These are phyloP conservation scores for Neonectria punicea DNA, from an alignment of 2,329 filamentous ascomycete genomes.

Conservation along the genomic window DNA sequence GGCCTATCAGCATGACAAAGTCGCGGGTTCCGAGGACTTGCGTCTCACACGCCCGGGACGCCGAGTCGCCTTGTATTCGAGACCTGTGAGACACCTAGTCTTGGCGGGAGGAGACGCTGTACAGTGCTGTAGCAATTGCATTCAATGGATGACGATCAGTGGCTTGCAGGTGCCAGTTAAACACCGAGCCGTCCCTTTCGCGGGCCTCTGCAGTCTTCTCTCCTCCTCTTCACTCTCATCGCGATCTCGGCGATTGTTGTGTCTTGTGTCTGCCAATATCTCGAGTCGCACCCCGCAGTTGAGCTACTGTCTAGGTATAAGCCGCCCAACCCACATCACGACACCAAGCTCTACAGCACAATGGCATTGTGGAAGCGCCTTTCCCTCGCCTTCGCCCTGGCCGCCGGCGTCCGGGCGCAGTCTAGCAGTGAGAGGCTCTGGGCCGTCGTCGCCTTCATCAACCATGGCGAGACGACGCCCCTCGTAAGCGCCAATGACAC, in stretches of 20 bases:
- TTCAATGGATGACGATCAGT: constrained; percentile 35
- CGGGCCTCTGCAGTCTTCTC: neutral
- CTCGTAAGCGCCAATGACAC: constrained; percentile 42
- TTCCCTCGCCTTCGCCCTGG: constrained; percentile 31
- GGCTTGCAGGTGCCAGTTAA: constrained; percentile 14
- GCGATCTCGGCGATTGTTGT: neutral
- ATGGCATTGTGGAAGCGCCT: constrained; percentile 35
- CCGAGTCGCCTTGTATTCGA: constrained; percentile 27
- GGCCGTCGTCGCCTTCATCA: constrained; percentile 60
- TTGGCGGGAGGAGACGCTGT: constrained; percentile 5
- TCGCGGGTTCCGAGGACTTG: constrained; percentile 35
- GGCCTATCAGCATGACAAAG: constrained; percentile 15
- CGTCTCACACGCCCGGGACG: constrained; percentile 13
- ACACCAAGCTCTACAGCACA: constrained; percentile 24
- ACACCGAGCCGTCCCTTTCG: constrained; percentile 14
- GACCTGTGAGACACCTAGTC: constrained; percentile 24
- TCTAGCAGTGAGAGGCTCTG: constrained; percentile 53
- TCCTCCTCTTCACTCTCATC: constrained; percentile 9
- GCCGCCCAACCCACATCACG: neutral
- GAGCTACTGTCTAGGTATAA: neutral
- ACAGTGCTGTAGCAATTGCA: neutral
- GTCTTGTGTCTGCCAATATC: neutral
- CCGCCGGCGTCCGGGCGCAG: constrained; percentile 45
- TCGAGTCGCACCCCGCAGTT: neutral
- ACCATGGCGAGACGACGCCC: constrained; percentile 66